phyloP scores from a whole-genome alignment of 2,329 filamentous ascomycete genomes.

The Diaporthe destruens region DNA sequence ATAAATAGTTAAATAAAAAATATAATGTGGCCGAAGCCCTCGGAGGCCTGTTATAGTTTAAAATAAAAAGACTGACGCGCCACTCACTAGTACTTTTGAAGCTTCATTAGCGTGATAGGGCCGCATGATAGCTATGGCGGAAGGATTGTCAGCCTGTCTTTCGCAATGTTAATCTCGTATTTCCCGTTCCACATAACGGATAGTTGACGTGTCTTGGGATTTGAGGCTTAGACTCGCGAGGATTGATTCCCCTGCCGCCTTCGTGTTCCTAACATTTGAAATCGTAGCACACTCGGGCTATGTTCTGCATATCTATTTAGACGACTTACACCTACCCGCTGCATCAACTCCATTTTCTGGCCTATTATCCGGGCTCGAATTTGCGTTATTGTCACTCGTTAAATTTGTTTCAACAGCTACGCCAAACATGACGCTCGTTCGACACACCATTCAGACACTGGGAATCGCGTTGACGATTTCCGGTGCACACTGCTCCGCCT shows the following conservation, averaged over 20 bases:
- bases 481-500: not conserved
- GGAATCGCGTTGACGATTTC: not conserved
- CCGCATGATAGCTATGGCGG: not conserved
- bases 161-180: constrained; percentile 22
- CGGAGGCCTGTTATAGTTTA: no score
- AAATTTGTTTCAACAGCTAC: not conserved
- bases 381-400: not conserved
- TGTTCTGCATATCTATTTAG: not conserved
- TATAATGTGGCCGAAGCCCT: no score
- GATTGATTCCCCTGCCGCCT: not conserved
- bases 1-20: no score
- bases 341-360: not conserved
- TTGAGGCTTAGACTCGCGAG: constrained; percentile 3
- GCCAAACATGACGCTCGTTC: not conserved
- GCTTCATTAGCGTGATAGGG: not conserved
- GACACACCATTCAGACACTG: not conserved
- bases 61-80: not conserved
- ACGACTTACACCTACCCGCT: not conserved
- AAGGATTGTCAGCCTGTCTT: constrained; percentile 22
- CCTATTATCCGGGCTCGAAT: not conserved
- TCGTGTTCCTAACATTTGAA: no score
- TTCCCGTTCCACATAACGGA: not conserved
- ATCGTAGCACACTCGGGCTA: not conserved
- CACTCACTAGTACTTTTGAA: not conserved
- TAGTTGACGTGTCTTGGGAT: not conserved